phyloP scores from a whole-genome alignment of 176 grass and related monocot genomes.

The Eleusine indica region DNA sequence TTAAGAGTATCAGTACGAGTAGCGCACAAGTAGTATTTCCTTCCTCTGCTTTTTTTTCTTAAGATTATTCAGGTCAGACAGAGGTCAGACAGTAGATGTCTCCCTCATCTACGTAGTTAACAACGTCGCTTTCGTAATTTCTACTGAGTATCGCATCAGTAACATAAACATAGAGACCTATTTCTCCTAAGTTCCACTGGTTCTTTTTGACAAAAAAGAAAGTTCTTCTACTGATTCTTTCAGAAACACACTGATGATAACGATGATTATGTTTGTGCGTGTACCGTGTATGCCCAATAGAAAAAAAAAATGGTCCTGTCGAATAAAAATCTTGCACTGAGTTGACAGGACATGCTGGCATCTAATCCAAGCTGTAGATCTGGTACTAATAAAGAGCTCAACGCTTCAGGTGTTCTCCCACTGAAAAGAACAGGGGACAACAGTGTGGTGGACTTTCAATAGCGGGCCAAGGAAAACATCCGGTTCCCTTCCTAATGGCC shows the following conservation, averaged over 20 bases:
- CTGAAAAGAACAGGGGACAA: neutral
- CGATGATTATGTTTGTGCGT: neutral
- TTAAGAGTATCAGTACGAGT: too few species aligned
- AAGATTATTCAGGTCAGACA: too few species aligned
- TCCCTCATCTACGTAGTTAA: too few species aligned
- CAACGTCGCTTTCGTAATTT: too few species aligned
- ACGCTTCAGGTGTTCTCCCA: neutral
- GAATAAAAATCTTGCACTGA: conserved; percentile 3
- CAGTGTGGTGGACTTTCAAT: too few species aligned
- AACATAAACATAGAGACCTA: too few species aligned
- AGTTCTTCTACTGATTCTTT: neutral
- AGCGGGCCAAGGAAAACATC: neutral
- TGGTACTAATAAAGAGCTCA: neutral
- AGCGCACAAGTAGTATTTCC: too few species aligned
- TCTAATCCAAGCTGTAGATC: conserved; percentile 32
- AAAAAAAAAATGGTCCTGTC: neutral
- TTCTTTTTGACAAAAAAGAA: neutral
- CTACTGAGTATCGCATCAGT: too few species aligned
- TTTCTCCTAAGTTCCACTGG: neutral
- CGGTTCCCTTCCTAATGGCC: neutral
- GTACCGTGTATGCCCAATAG: too few species aligned
- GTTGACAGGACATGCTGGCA: conserved; percentile 19
- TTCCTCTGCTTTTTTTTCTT: neutral
- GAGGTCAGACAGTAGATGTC: too few species aligned
- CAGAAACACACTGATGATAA: neutral